Conservation (phyloP, 306 rosid species). For the Arachis stenosperma region DNA sequence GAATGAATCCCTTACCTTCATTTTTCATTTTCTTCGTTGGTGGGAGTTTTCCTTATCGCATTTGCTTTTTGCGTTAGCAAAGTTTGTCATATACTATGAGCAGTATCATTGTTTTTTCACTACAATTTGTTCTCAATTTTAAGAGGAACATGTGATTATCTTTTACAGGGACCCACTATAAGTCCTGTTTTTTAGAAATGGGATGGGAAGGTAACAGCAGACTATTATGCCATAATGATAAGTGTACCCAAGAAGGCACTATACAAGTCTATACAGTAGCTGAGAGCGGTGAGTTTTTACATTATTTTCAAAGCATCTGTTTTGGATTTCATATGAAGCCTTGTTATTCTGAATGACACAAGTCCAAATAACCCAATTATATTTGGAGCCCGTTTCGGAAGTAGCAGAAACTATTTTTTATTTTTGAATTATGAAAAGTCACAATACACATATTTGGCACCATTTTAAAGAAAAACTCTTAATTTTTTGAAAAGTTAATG, state of each 20-base stretch:
- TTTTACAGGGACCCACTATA: constrained; percentile 87
- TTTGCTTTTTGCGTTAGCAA: constrained; percentile 22
- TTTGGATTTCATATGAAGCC: no score
- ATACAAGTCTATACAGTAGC: no score
- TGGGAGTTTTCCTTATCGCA: neutral
- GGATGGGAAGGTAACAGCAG: constrained; percentile 63
- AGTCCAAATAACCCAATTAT: constrained; percentile 11
- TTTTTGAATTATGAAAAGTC: no score
- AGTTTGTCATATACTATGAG: constrained; percentile 10
- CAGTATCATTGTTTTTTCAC: constrained; percentile 13
- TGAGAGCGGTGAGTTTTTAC: no score
- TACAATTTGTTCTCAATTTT: neutral
- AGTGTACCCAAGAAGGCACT: constrained; percentile 47
- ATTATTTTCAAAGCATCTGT: no score
- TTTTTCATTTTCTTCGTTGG: neutral
- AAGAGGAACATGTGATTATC: constrained; percentile 30
- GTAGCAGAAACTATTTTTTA: no score
- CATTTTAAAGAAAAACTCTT: no score
- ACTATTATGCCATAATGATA: constrained; percentile 86
- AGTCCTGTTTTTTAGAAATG: constrained; percentile 82
- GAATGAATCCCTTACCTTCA: constrained; percentile 2
- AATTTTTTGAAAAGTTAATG: no score
- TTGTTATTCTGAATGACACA: constrained; percentile 6
- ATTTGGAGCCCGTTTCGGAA: neutral
- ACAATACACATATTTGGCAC: no score